Conservation (phyloP, 1,284 basidiomycete species). For the Ustilago hordei region DNA sequence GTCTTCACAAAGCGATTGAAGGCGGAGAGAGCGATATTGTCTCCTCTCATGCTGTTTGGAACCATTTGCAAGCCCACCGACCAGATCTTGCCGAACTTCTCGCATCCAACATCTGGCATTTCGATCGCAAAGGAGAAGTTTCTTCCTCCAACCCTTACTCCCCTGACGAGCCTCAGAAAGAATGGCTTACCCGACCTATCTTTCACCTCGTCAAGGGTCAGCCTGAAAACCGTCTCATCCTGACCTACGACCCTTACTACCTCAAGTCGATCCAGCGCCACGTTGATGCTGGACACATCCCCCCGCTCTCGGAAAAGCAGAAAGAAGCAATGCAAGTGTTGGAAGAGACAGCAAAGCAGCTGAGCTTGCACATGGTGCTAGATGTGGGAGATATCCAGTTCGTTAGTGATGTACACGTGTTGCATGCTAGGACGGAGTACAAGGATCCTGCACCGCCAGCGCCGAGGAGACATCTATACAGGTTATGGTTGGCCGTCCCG, state of each 20-base stretch:
- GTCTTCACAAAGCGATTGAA: conserved; percentile 71
- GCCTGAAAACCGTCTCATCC: conserved; percentile 48
- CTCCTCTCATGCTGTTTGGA: conserved; percentile 71
- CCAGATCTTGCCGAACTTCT: conserved; percentile 71
- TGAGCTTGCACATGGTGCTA: conserved; percentile 71
- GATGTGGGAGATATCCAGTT: conserved; percentile 70
- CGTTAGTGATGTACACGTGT: conserved; percentile 65
- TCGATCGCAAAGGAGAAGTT: conserved; percentile 64
- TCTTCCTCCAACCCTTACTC: conserved; percentile 14
- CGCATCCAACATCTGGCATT: conserved; percentile 60
- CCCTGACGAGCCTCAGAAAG: conserved; percentile 25
- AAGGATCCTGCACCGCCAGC: conserved; percentile 70
- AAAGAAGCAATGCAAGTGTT: conserved; percentile 70
- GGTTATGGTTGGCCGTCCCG: conserved; percentile 71
- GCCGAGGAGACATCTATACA: conserved; percentile 70
- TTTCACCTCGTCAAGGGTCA: conserved; percentile 47
- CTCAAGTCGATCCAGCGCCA: conserved; percentile 59
- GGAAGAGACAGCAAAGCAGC: conserved; percentile 70
- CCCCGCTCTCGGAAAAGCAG: conserved; percentile 67
- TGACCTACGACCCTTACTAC: conserved; percentile 66
- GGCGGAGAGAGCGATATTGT: conserved; percentile 72
- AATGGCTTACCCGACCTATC: conserved; percentile 51
- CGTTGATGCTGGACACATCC: conserved; percentile 70
- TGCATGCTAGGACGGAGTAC: conserved; percentile 71
- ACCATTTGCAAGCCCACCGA: conserved; percentile 70